Percentiles rank a stretch among this genome's conserved stretches.
Evolutionary conservation across 495 filamentous ascomycete species (phyloP).

Genomic region (Penicillium dipodomyicola): DNA sequence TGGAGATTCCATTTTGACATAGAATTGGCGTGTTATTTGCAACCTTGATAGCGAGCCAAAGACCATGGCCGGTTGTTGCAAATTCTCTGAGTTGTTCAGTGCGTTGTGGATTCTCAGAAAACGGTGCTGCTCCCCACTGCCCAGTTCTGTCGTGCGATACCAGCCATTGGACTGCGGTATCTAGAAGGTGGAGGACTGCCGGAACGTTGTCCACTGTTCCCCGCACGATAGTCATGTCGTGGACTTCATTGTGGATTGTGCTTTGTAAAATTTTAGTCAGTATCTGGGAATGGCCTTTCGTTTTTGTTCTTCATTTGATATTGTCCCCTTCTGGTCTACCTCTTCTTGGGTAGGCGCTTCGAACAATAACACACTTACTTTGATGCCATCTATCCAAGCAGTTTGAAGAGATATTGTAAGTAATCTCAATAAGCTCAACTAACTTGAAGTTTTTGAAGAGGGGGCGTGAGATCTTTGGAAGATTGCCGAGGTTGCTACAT

Average conservation of each 20-base stretch:
- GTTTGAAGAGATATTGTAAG: background rate
- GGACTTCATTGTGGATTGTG: background rate
- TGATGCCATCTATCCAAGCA: conserved; percentile 13
- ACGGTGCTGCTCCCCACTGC: conserved; percentile 18
- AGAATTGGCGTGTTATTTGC: conserved; percentile 2
- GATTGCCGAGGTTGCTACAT: no score
- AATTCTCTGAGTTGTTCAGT: conserved; percentile 17
- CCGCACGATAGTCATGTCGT: conserved; percentile 13
- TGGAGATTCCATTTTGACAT: background rate
- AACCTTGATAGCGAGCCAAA: conserved; percentile 18
- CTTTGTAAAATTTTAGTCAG: conserved; percentile 8
- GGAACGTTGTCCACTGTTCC: conserved; percentile 13
- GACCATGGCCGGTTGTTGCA: conserved; percentile 15
- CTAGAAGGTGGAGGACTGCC: conserved; percentile 16
- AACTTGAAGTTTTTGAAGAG: background rate
- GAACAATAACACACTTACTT: conserved; percentile 8
- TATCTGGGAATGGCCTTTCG: conserved; percentile 2
- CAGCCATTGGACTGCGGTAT: conserved; percentile 18
- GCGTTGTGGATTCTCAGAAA: conserved; percentile 15
- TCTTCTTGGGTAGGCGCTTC: background rate
- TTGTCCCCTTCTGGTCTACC: background rate
- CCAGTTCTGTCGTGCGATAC: conserved; percentile 13
- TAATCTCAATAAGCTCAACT: background rate
- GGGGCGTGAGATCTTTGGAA: no score
- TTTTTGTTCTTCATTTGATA: conserved; percentile 4